phyloP scores from a whole-genome alignment of 2,329 filamentous ascomycete genomes.

The Aaosphaeria pasadenensis region DNA sequence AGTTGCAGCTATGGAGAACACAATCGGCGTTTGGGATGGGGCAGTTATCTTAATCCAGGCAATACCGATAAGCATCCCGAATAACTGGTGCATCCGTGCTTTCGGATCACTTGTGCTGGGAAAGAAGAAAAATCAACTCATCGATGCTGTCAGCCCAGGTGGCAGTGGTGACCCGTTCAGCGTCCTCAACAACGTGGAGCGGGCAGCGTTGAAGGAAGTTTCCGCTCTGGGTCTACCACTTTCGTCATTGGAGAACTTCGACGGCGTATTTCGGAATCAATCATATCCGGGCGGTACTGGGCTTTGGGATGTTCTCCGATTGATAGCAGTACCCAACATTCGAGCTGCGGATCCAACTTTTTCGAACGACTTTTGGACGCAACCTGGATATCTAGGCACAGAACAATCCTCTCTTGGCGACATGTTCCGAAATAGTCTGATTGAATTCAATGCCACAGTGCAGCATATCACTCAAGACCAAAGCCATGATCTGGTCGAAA shows the following conservation, averaged over 20 bases:
- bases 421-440: background rate
- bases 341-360: conserved; percentile 2
- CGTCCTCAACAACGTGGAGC: conserved; percentile 1
- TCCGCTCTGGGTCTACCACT: background rate
- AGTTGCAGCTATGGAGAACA: conserved; percentile 3
- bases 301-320: background rate
- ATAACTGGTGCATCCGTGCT: background rate
- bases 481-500: background rate
- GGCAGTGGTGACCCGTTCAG: conserved; percentile 2
- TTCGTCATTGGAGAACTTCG: conserved; percentile 1
- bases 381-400: conserved; percentile 5
- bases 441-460: conserved; percentile 3
- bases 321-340: background rate
- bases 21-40: conserved; percentile 2
- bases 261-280: background rate
- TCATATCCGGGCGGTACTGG: background rate
- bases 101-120: conserved; percentile 1
- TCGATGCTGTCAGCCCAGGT: conserved; percentile 3
- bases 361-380: conserved; percentile 5
- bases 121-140: conserved; percentile 1
- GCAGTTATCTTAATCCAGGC: conserved; percentile 4
- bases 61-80: background rate
- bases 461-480: background rate
- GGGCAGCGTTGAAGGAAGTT: background rate
- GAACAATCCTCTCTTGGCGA: conserved; percentile 1